These are phyloP conservation scores for Striga hermonthica DNA, from an alignment of 305 asterid species.

Conservation along the genomic window DNA sequence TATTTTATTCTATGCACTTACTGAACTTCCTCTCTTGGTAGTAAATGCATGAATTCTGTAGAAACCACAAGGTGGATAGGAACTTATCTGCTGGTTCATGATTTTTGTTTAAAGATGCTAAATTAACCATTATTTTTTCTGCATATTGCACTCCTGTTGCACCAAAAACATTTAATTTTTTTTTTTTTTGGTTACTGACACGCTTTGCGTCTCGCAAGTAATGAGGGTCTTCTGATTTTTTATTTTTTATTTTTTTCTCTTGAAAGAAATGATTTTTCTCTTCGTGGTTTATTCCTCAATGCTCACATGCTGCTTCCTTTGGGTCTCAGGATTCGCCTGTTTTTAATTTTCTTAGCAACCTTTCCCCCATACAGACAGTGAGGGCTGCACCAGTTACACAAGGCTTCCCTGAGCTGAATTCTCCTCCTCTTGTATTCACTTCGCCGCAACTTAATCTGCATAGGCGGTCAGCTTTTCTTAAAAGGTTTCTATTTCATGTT, in stretches of 20 bases:
- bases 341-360: constrained; percentile 56
- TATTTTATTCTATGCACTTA: no score
- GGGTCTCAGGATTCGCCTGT: constrained; percentile 60
- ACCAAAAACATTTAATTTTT: background rate
- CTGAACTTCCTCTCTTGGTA: no score
- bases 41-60: no score
- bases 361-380: constrained; percentile 64
- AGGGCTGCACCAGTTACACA: constrained; percentile 42
- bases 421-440: constrained; percentile 35
- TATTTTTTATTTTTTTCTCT: constrained; percentile 4
- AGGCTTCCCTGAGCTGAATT: constrained; percentile 46
- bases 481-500: constrained; percentile 39
- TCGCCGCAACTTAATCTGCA: constrained; percentile 41
- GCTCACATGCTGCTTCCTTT: constrained; percentile 30
- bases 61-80: no score
- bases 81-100: background rate
- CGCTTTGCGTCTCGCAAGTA: constrained; percentile 12
- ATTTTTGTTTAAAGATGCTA: constrained; percentile 5
- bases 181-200: background rate
- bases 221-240: constrained; percentile 10
- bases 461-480: constrained; percentile 32
- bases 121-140: background rate
- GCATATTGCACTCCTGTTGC: background rate
- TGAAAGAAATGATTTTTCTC: constrained; percentile 15
- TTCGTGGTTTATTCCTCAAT: constrained; percentile 28